A percentile compares a stretch with the other conserved stretches of the same genome.
phyloP scores from a whole-genome alignment of 2,329 filamentous ascomycete genomes.

The Hymenoscyphus occultus region DNA sequence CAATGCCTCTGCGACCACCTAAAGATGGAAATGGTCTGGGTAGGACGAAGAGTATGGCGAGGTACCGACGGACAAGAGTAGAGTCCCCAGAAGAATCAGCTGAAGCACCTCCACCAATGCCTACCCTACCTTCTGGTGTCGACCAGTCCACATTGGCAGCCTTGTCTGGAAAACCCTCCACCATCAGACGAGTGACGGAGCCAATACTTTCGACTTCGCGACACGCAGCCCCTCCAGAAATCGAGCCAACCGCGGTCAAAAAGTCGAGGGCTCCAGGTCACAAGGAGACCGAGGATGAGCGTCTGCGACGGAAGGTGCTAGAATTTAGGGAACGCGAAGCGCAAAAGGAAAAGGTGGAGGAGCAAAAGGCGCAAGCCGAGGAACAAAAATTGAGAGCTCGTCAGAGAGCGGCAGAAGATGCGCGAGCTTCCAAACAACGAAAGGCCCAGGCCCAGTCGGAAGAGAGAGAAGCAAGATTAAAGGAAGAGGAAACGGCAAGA shows the following conservation, averaged over 20 bases:
- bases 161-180: conserved; percentile 4
- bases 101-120: conserved; percentile 14
- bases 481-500: conserved; percentile 27
- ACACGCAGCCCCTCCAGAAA: conserved; percentile 4
- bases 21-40: conserved; percentile 34
- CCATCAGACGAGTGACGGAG: conserved; percentile 22
- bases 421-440: conserved; percentile 7
- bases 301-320: conserved; percentile 20
- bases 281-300: conserved; percentile 27
- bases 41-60: conserved; percentile 38
- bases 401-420: conserved; percentile 5
- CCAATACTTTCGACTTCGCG: conserved; percentile 15
- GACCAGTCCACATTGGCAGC: conserved; percentile 7
- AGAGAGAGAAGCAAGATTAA: conserved; percentile 17
- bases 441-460: conserved; percentile 12
- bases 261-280: conserved; percentile 3
- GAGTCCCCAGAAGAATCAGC: conserved; percentile 12
- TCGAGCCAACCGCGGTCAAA: conserved; percentile 4
- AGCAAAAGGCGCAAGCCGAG: conserved; percentile 7
- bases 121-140: conserved; percentile 16
- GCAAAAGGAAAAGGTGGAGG: conserved; percentile 12
- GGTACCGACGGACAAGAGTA: conserved; percentile 36
- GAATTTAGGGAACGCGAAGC: conserved; percentile 24
- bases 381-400: conserved; percentile 3
- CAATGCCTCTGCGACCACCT: conserved; percentile 31